These are phyloP conservation scores for Anisogramma anomala DNA, from an alignment of 2,329 filamentous ascomycete species.

Conservation along the genomic window DNA sequence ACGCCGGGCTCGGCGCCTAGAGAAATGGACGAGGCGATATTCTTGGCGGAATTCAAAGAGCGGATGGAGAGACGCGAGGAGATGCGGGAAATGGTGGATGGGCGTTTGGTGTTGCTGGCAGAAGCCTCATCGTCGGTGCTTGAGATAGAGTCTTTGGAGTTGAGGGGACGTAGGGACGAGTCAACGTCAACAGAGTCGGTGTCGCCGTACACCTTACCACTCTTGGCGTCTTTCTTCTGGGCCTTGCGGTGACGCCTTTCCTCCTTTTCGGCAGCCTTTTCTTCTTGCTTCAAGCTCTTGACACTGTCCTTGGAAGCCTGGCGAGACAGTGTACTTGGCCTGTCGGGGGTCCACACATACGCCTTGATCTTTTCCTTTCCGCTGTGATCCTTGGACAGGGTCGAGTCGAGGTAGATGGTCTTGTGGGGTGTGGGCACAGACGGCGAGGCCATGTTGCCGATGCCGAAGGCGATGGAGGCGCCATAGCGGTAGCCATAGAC, in stretches of 20 bases:
- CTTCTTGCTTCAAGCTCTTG: constrained; percentile 5
- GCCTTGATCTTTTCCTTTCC: constrained; percentile 32
- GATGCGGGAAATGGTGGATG: constrained; percentile 6
- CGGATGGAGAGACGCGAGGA: constrained; percentile 9
- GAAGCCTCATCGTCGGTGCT: constrained; percentile 9
- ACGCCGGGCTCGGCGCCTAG: background rate
- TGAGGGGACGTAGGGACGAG: constrained; percentile 13
- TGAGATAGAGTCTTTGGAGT: constrained; percentile 5
- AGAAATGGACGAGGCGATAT: background rate
- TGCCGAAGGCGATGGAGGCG: constrained; percentile 31
- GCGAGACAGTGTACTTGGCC: constrained; percentile 3
- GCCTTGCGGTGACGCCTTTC: constrained; percentile 1
- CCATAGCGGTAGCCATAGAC: constrained; percentile 33
- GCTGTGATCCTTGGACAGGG: constrained; percentile 24
- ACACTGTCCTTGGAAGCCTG: constrained; percentile 8
- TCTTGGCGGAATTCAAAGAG: constrained; percentile 6
- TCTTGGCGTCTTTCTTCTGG: background rate
- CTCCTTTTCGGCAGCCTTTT: constrained; percentile 1
- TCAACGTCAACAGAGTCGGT: constrained; percentile 3
- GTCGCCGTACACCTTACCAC: constrained; percentile 14
- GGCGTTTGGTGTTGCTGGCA: background rate
- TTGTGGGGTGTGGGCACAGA: constrained; percentile 27
- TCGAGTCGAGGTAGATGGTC: constrained; percentile 32
- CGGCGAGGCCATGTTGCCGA: constrained; percentile 31
- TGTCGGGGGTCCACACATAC: constrained; percentile 33